Evolutionary conservation across 2,329 filamentous ascomycete species (phyloP), one percentile per base, ranked within the genome.

Genomic region (Aureobasidium namibiae): DNA sequence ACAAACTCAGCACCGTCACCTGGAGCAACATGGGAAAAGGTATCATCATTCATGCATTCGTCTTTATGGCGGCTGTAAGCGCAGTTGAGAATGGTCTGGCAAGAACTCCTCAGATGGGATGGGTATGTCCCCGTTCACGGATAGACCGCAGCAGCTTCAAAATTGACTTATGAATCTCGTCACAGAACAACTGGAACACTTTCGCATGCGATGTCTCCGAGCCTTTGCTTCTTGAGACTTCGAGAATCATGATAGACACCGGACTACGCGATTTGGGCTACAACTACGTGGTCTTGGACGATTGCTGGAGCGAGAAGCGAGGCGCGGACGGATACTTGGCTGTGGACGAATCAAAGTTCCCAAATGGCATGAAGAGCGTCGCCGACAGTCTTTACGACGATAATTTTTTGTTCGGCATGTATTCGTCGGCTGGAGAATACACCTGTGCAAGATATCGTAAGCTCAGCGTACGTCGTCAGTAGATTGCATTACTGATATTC

Each of bases 331-430:
- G 76, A 33, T 73, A 73, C 36, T 68, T 81, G 1, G 66, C 75
- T 4, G 68, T 72, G 2, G 69, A 79, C 61, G 62, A 61, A 57
- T 71, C 56, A 11, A 66, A 67, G 60, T 79, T 79, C 58, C 79
- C 80, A 2, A 73, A 71, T 24, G 76, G 80, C 18, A 80, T 82
- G 64, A 70, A 70, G 13, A 66, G 72, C 18, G 68, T 82, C 2
- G 76, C 77, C 1, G 73, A 80, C 59, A 64, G 72, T 26, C 57
- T 82, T 8, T 81, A 83, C 64, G 67, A 62, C 0, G 64, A 80
- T 31, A 78, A 75, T 1, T 66, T 83, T 44, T 73, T 76, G 16
- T 79, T 81, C 61, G 81, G 81, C 33, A 81, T 82, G 68, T 82
- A 82, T 65, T 75, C 72, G 16, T 72, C 72, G 57, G 78, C 78